A percentile compares a stretch with the other conserved stretches of the same genome.
phyloP scores from a whole-genome alignment of 2,329 filamentous ascomycete genomes.

The Fusarium buharicum region DNA sequence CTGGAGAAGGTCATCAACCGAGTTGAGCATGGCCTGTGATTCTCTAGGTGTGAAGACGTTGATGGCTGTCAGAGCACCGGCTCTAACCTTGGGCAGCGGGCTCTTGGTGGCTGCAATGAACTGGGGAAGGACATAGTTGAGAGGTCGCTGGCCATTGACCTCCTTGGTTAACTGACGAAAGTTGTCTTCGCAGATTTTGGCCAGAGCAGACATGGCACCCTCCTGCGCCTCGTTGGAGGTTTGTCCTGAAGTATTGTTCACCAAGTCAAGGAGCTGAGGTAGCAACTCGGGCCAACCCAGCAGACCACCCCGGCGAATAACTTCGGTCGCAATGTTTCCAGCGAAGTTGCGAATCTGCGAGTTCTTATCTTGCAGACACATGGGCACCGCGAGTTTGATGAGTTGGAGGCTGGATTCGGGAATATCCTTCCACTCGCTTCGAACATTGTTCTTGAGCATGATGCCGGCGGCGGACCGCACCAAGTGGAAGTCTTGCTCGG shows the following conservation, averaged over 20 bases:
- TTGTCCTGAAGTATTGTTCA: conserved; percentile 77
- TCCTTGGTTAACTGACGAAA: conserved; percentile 85
- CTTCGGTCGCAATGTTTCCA: conserved; percentile 93
- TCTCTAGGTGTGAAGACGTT: conserved; percentile 92
- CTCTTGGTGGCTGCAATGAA: conserved; percentile 87
- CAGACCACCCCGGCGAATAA: conserved; percentile 85
- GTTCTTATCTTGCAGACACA: conserved; percentile 83
- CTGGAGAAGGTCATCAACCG: conserved; percentile 82
- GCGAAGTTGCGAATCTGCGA: conserved; percentile 87
- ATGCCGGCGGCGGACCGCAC: conserved; percentile 89
- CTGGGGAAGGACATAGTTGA: conserved; percentile 89
- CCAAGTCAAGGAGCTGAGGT: conserved; percentile 80
- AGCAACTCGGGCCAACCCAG: conserved; percentile 92
- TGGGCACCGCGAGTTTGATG: conserved; percentile 80
- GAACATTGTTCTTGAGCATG: conserved; percentile 96
- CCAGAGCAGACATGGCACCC: conserved; percentile 89
- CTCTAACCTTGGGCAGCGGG: conserved; percentile 78
- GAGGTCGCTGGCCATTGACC: conserved; percentile 86
- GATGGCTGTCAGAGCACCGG: conserved; percentile 82
- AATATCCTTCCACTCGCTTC: conserved; percentile 78
- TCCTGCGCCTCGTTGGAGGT: conserved; percentile 81
- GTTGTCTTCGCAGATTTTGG: conserved; percentile 98
- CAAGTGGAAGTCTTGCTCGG: conserved; percentile 72
- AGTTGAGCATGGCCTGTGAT: conserved; percentile 81
- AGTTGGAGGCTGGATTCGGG: conserved; percentile 77